Conservation (phyloP, 2,329 filamentous ascomycete species). For the Byssochlamys sp. region DNA sequence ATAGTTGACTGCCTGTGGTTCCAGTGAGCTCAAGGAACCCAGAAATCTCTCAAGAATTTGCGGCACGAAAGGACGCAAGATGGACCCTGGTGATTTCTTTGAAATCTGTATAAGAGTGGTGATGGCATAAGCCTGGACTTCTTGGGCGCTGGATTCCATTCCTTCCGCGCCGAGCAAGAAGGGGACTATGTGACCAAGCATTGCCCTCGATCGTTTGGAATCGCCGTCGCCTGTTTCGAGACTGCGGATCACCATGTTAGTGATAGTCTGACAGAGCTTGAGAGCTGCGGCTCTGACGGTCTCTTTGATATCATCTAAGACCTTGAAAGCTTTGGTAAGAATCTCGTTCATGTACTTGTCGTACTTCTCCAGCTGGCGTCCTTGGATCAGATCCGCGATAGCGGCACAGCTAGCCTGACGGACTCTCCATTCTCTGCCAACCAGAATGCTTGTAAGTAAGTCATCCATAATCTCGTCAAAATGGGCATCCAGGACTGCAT, state of each 20-base stretch:
- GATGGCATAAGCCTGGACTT: conserved; percentile 77
- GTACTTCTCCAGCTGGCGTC: conserved; percentile 65
- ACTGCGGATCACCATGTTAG: conserved; percentile 73
- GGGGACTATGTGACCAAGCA: conserved; percentile 78
- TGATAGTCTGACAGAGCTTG: conserved; percentile 71
- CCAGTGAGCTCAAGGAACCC: conserved; percentile 72
- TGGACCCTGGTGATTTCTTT: conserved; percentile 70
- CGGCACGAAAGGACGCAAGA: conserved; percentile 70
- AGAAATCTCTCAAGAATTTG: conserved; percentile 73
- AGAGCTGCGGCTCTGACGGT: conserved; percentile 74
- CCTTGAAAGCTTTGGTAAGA: conserved; percentile 77
- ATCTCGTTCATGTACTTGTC: conserved; percentile 76
- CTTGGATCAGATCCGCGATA: conserved; percentile 77
- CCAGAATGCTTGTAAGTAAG: conserved; percentile 68
- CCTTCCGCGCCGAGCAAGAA: conserved; percentile 84
- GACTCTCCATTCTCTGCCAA: conserved; percentile 81
- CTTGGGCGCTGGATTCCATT: conserved; percentile 76
- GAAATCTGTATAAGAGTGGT: conserved; percentile 77
- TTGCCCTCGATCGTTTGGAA: conserved; percentile 59
- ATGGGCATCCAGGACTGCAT: conserved; percentile 63
- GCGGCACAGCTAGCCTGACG: conserved; percentile 87
- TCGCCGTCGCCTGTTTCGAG: conserved; percentile 63
- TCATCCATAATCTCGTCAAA: conserved; percentile 87
- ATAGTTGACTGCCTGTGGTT: conserved; percentile 84
- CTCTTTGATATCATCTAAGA: conserved; percentile 91